phyloP scores from a whole-genome alignment of 495 filamentous ascomycete genomes.

The Bryoglossum gracile region DNA sequence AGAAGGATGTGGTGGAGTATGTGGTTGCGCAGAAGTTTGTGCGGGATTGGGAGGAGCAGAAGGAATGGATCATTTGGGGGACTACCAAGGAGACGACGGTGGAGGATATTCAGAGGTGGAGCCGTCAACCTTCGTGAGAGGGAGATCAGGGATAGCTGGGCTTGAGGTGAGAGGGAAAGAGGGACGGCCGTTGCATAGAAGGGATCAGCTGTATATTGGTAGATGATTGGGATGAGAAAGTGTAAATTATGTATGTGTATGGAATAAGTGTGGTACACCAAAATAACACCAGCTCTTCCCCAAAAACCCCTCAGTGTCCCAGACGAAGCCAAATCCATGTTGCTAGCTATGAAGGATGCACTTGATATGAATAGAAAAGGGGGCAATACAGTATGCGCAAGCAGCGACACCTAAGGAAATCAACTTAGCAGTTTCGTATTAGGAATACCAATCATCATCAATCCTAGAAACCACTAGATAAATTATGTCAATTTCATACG shows the following conservation, averaged over 20 bases:
- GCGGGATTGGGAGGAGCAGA: conserved; percentile 41
- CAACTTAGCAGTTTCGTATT: no score
- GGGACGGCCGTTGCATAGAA: background rate
- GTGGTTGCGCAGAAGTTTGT: conserved; percentile 63
- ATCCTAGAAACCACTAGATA: no score
- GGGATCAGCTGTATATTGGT: background rate
- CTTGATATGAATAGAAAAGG: no score
- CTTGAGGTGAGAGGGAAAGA: background rate
- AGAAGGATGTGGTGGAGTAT: conserved; percentile 65
- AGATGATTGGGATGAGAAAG: background rate
- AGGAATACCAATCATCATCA: no score
- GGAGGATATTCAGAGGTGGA: conserved; percentile 33
- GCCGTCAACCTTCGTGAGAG: background rate
- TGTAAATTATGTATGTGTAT: conserved; percentile 9
- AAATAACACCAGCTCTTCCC: no score
- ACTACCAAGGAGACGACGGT: conserved; percentile 51
- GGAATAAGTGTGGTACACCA: background rate
- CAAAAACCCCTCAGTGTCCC: no score
- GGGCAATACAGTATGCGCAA: no score
- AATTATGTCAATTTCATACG: no score
- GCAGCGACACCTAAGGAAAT: no score
- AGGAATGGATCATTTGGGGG: conserved; percentile 78
- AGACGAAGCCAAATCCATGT: no score
- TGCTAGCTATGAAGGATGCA: no score
- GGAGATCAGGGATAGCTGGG: background rate